Evolutionary conservation across 2,329 filamentous ascomycete genomes (phyloP).

Genomic region (Corynespora cassiicola): DNA sequence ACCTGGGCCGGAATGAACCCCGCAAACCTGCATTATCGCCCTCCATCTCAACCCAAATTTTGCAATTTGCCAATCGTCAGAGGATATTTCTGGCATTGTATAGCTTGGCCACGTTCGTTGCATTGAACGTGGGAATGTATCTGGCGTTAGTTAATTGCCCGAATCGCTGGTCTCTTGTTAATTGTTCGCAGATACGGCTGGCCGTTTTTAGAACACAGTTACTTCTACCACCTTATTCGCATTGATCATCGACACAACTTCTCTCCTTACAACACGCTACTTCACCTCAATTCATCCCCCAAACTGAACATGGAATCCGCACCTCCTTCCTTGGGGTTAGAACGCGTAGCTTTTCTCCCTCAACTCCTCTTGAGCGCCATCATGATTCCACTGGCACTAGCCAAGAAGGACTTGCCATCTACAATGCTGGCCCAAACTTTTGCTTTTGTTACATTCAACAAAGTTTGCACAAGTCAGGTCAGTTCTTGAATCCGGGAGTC

Average conservation of each 20-base stretch:
- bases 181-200: slow-evolving; percentile 68
- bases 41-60: slow-evolving; percentile 27
- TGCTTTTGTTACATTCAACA: slow-evolving; percentile 97
- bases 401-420: slow-evolving; percentile 80
- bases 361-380: slow-evolving; percentile 83
- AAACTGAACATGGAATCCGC: slow-evolving; percentile 26
- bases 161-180: slow-evolving; percentile 6
- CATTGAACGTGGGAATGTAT: slow-evolving; percentile 82
- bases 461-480: slow-evolving; percentile 98
- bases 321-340: slow-evolving; percentile 59
- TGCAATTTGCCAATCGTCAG: slow-evolving; percentile 35
- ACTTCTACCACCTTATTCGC: slow-evolving; percentile 88
- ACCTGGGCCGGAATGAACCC: slow-evolving; percentile 23
- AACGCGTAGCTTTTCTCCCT: slow-evolving; percentile 86
- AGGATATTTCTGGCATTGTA: slow-evolving; percentile 66
- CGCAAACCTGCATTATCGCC: slow-evolving; percentile 3
- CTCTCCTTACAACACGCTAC: slow-evolving; percentile 89
- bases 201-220: slow-evolving; percentile 88
- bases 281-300: slow-evolving; percentile 82
- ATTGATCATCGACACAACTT: slow-evolving; percentile 99
- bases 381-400: slow-evolving; percentile 75
- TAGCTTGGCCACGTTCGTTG: slow-evolving; percentile 75
- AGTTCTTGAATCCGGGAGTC: slow-evolving; percentile 32
- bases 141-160: slow-evolving; percentile 60
- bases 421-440: slow-evolving; percentile 96